These are phyloP conservation scores for Artemisia annua DNA, from an alignment of 129 eudicot species.

Conservation along the genomic window DNA sequence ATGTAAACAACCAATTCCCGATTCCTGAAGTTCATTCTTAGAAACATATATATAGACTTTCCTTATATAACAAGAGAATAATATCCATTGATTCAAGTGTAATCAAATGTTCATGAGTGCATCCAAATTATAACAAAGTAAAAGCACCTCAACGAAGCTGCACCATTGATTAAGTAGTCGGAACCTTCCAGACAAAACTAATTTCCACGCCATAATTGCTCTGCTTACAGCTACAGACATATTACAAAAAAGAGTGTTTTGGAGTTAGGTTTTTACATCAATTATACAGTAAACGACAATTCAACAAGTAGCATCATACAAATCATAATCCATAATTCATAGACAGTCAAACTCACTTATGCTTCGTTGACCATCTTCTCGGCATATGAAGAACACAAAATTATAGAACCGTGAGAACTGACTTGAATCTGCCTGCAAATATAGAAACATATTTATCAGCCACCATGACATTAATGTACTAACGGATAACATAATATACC, in stretches of 20 bases:
- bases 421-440: constrained; percentile 62
- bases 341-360: constrained; percentile 64
- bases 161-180: constrained; percentile 96
- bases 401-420: constrained; percentile 89
- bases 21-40: not conserved
- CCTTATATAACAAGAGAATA: too few relatives aligned
- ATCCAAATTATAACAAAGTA: not conserved
- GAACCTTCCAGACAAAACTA: constrained; percentile 87
- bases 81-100: not conserved
- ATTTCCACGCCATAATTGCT: constrained; percentile 87
- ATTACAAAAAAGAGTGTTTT: not conserved
- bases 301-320: not conserved
- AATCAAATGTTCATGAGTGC: not conserved
- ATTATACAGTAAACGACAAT: not conserved
- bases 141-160: constrained; percentile 78
- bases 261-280: not conserved
- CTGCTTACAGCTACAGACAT: constrained; percentile 72
- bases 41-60: too few relatives aligned
- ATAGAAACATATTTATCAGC: not conserved
- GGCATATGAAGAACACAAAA: constrained; percentile 88
- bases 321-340: not conserved
- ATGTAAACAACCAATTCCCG: constrained; percentile 8
- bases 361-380: constrained; percentile 92
- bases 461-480: not conserved
- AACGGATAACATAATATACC: not conserved